Base-by-base conservation (phyloP, 2,329 filamentous ascomycete genomes). In the Aciculosporium take region DNA sequence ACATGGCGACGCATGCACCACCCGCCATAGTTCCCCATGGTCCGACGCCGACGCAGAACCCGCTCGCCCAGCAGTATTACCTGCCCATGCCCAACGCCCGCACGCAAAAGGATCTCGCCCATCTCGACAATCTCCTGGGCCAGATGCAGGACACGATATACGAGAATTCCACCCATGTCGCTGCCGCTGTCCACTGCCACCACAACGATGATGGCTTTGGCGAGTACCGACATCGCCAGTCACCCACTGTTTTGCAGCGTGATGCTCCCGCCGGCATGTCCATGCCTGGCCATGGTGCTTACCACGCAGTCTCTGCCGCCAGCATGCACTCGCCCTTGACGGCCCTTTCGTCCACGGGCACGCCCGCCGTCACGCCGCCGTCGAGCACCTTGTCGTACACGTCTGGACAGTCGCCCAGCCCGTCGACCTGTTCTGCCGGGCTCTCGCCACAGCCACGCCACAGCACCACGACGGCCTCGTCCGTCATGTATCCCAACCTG, bases 61-160 rank as follows among this genome's bases (percentile, higher is more conserved):
- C 61, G 13, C 49, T 64, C 38, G 60, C 60, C 8, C 84, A 88
- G 55, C 94, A 95, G 65, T 85, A 86, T 47, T 71, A 95, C 45
- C 85, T 91, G 41, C 79, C 87, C 8, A 86, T 94, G 68, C 79
- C 79, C 37, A 93, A 87, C 53, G 72, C 93, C 42, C 80, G 89
- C 56, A 95, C 88, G 37, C 94, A 96, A 72, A 87, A 79, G 59
- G 91, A 98, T 58, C 71, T 98, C 33, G 69, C 94, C 58, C 87
- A 94, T 59, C 88, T 96, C 55, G 91, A 96, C 60, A 83, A 87
- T 56, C 84, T 96, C 60, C 75, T 98, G 42, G 87, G 94, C 64
- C 86, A 95, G 64, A 89, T 96, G 71, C 88, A 95, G 64, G 80
- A 82, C 49, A 95, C 89, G 35, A 86, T 96, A 37, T 96, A 96